These are phyloP conservation scores for Colletotrichum karsti DNA, from an alignment of 2,329 filamentous ascomycete species.

Conservation along the genomic window DNA sequence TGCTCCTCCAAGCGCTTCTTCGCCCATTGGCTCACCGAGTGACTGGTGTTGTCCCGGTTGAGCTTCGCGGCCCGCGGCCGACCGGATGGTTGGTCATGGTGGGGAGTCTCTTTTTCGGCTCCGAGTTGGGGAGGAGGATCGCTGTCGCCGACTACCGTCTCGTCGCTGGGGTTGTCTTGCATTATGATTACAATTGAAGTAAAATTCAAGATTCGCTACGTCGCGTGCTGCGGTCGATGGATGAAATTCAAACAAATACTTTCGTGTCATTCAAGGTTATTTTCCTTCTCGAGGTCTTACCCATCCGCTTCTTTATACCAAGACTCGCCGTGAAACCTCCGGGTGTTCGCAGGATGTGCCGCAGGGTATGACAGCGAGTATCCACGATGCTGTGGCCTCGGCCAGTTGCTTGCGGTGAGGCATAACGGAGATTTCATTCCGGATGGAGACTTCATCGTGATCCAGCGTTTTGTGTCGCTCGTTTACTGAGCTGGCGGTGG, in stretches of 20 bases:
- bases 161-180: background rate
- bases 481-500: background rate
- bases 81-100: background rate
- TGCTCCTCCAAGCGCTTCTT: background rate
- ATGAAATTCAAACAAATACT: no score
- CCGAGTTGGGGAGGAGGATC: background rate
- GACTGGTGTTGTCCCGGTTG: background rate
- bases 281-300: background rate
- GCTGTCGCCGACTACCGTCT: background rate
- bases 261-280: no score
- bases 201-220: no score
- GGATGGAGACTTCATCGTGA: background rate
- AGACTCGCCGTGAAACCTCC: background rate
- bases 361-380: background rate
- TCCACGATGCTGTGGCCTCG: background rate
- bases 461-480: background rate
- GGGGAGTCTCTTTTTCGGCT: background rate
- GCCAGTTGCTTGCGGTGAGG: background rate
- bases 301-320: background rate
- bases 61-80: background rate
- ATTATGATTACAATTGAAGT: background rate
- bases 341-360: background rate
- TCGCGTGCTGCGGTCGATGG: background rate
- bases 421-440: constrained; percentile 6
- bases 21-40: background rate